These are phyloP conservation scores for Paralagenidium karlingii DNA, from an alignment of 352 stramenopile genomes.

Conservation along the genomic window DNA sequence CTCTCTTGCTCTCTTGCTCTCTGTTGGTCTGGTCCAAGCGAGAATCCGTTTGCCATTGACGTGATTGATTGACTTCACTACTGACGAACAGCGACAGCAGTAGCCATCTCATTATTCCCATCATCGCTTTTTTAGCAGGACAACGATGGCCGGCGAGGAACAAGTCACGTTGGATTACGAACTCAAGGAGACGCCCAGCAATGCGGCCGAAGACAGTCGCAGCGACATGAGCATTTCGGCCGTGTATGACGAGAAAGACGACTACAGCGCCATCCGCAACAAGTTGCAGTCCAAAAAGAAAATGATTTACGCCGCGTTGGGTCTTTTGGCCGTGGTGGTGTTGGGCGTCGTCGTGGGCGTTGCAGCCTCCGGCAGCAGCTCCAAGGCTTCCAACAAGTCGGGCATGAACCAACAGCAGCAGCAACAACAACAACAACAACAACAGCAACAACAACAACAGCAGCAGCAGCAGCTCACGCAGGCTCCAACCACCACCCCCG, in stretches of 20 bases:
- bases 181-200: too few species aligned
- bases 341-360: constrained; percentile 27
- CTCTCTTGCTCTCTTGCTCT: too few species aligned
- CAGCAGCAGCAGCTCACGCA: constrained; percentile 8
- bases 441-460: constrained; percentile 4
- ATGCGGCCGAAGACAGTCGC: too few species aligned
- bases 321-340: constrained; percentile 36
- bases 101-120: too few species aligned
- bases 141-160: too few species aligned
- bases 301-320: constrained; percentile 42
- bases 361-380: constrained; percentile 1
- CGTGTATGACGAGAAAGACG: constrained; percentile 40
- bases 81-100: too few species aligned
- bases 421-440: constrained; percentile 4
- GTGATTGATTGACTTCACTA: too few species aligned
- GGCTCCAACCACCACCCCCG: constrained; percentile 7
- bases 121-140: too few species aligned
- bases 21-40: too few species aligned
- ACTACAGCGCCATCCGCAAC: constrained; percentile 23
- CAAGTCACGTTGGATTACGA: too few species aligned
- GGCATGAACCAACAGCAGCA: constrained; percentile 1
- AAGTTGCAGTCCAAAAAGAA: constrained; percentile 40
- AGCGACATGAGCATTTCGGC: too few species aligned
- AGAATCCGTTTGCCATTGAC: too few species aligned
- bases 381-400: constrained; percentile 19